Conservation (phyloP, 192 early-diverging fungal species). For the Phlyctochytrium arcticum region DNA sequence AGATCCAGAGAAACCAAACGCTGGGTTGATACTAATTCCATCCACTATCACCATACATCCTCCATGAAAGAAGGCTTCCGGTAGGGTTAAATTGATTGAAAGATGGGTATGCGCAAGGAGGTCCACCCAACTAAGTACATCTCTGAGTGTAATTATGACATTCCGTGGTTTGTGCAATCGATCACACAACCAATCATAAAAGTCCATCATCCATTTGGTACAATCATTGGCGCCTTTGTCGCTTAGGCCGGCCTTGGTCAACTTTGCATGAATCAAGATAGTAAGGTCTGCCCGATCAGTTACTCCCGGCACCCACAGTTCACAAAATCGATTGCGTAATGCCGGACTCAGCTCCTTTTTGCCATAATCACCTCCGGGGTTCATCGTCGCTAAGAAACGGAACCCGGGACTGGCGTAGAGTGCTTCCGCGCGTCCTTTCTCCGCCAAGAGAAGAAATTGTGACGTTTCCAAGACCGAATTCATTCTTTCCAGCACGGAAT, state of each 20-base stretch:
- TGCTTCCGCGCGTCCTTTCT: constrained; percentile 75
- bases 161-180: constrained; percentile 51
- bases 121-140: constrained; percentile 89
- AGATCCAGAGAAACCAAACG: constrained; percentile 33
- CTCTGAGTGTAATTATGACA: constrained; percentile 72
- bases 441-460: constrained; percentile 80
- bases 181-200: constrained; percentile 73
- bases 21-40: constrained; percentile 78
- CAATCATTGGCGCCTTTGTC: not conserved
- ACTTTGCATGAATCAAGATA: constrained; percentile 38
- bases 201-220: constrained; percentile 67
- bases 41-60: constrained; percentile 89
- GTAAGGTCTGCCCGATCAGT: constrained; percentile 70
- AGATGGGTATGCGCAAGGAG: constrained; percentile 61
- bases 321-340: constrained; percentile 95
- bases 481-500: constrained; percentile 94
- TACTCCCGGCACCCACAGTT: constrained; percentile 94
- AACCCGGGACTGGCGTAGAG: constrained; percentile 68
- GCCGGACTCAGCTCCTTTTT: constrained; percentile 98
- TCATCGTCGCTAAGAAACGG: constrained; percentile 97
- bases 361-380: constrained; percentile 98
- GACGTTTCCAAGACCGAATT: constrained; percentile 92
- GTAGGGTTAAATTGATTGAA: constrained; percentile 7
- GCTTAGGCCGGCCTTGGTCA: not conserved
- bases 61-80: constrained; percentile 74